Evolutionary conservation across 371 early-diverging fungal genomes (phyloP), one percentile per base, ranked within the genome.

Genomic region (Batkoa obscura): DNA sequence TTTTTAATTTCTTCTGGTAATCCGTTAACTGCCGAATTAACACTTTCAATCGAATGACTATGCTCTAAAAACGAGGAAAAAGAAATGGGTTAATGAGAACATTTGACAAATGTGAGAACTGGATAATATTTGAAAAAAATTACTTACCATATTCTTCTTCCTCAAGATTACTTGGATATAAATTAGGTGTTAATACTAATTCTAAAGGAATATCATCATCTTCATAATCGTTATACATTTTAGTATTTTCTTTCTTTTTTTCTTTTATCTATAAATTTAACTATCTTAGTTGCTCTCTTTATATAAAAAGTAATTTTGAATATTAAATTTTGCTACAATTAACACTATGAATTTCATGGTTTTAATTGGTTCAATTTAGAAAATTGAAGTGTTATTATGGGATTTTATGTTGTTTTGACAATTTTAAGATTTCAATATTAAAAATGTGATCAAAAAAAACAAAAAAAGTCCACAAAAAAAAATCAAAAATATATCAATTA

Each of bases 1-100:
- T 81, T 81, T 68, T 81, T 75, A 55, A 94, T 84, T 35, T 74
- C 76, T 61, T 86, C 86, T 45, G 88, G 88, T 60, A 88, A 81
- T 64, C 76, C 76, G 43, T 70, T 69, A 56, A 68, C 61, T 74
- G 76, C 60, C 69, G 66, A 42, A 58, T 50, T 52, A 54, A 59
- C 57, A 66, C 62, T 55, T 71, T 57, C 63, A 64, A 55, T 62
- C 61, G 52, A 54, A 60, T 38, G n/a, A 32, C 31, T 15, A 42
- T 59, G 46, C 23, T 50, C 17, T 13, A 30, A 30, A 33, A 37
- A 33, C 13, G 58, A 57, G 32, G 23, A 55, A 63, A 57, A 63
- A 59, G 62, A 62, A 59, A 58, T 43, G 53, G n/a, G 6, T 0
- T 0, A 12, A 60, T 59, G 60, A 56, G 57, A 63, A 57, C 47